Conservation (phyloP, 1,284 basidiomycete genomes). For the Xerocomus nothofagi region DNA sequence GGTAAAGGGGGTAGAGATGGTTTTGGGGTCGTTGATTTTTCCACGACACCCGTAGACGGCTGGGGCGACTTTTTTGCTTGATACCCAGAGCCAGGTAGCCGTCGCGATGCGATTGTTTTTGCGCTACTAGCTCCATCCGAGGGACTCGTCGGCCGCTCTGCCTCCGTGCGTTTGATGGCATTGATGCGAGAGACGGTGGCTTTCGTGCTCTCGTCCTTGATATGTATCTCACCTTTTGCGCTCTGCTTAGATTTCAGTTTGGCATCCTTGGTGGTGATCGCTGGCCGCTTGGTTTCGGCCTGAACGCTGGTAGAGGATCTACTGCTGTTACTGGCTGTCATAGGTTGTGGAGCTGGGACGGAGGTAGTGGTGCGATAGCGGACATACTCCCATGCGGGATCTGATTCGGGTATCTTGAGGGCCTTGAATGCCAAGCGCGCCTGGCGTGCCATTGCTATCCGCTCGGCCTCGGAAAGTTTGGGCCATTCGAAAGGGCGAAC, state of each 20-base stretch:
- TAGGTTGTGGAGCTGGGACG: constrained; percentile 13
- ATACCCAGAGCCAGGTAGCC: constrained; percentile 52
- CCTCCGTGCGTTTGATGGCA: constrained; percentile 35
- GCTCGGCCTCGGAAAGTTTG: constrained; percentile 46
- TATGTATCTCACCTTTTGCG: constrained; percentile 45
- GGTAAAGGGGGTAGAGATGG: constrained; percentile 27
- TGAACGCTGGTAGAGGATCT: constrained; percentile 27
- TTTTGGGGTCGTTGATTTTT: constrained; percentile 19
- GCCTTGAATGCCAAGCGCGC: constrained; percentile 47
- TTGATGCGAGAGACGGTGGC: constrained; percentile 18
- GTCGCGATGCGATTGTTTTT: constrained; percentile 29
- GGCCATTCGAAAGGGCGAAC: constrained; percentile 66
- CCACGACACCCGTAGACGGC: constrained; percentile 3
- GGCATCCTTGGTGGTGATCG: constrained; percentile 40
- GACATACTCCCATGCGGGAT: constrained; percentile 55
- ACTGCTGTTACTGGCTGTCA: constrained; percentile 18
- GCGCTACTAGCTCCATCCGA: constrained; percentile 10
- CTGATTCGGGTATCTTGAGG: constrained; percentile 54
- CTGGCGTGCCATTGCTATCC: constrained; percentile 46
- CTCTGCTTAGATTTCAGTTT: constrained; percentile 48
- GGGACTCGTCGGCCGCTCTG: constrained; percentile 15
- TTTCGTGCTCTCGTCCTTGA: constrained; percentile 54
- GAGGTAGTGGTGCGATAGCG: constrained; percentile 31
- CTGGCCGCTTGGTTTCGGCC: constrained; percentile 42
- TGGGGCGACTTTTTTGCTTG: constrained; percentile 34